These are phyloP conservation scores for Betula pendula DNA, from an alignment of 306 rosid species.

Conservation along the genomic window DNA sequence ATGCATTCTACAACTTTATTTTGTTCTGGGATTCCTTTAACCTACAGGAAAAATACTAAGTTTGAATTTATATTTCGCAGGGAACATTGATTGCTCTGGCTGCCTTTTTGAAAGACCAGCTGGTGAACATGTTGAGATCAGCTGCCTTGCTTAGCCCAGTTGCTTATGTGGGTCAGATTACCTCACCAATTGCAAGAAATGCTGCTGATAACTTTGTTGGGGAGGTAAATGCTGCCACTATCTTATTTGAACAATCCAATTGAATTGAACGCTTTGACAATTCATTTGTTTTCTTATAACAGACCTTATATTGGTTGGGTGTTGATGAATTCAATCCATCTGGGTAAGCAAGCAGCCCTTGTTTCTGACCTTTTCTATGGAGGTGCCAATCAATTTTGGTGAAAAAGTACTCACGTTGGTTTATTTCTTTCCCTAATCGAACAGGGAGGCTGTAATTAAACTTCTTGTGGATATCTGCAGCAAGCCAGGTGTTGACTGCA, in stretches of 20 bases:
- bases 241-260: not conserved
- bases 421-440: conserved; percentile 1
- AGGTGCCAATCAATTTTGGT: not conserved
- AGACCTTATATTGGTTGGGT: conserved; percentile 66
- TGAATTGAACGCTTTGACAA: conserved; percentile 24
- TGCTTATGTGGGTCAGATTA: conserved; percentile 72
- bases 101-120: conserved; percentile 66
- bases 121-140: conserved; percentile 58
- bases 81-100: conserved; percentile 85
- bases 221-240: conserved; percentile 47
- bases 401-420: not conserved
- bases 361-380: too few relatives aligned
- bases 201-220: conserved; percentile 71
- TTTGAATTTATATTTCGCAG: conserved; percentile 40
- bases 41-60: not conserved
- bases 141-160: conserved; percentile 89
- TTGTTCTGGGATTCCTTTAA: not conserved
- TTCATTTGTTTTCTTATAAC: conserved; percentile 27
- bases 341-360: conserved; percentile 53
- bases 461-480: conserved; percentile 62
- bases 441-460: conserved; percentile 50
- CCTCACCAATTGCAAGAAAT: conserved; percentile 70
- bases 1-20: not conserved
- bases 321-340: conserved; percentile 57
- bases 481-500: conserved; percentile 70